A percentile compares a stretch with the other conserved stretches of the same genome.
phyloP scores from a whole-genome alignment of 257 asterid species.

The Ilex aquifolium region DNA sequence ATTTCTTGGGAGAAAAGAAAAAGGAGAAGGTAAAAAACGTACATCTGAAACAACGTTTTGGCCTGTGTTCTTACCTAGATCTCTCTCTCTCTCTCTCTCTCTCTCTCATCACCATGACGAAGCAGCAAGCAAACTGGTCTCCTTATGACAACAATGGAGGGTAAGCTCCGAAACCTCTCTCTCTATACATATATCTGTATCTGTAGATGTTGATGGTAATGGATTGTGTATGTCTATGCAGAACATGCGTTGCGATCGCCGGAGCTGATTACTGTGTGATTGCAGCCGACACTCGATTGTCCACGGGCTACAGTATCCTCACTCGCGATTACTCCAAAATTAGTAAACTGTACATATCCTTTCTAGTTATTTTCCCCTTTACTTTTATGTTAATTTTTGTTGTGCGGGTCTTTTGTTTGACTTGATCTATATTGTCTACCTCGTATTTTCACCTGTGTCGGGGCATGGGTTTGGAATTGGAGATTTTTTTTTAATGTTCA shows the following conservation, averaged over 20 bases:
- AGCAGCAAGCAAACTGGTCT: slow-evolving; percentile 83
- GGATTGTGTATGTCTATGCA: slow-evolving; percentile 23
- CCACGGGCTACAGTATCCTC: slow-evolving; percentile 65
- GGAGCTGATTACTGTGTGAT: slow-evolving; percentile 94
- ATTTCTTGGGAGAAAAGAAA: background rate
- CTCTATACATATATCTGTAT: background rate
- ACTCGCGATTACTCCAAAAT: slow-evolving; percentile 97
- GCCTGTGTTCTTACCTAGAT: background rate
- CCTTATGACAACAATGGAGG: slow-evolving; percentile 99
- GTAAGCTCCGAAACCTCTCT: slow-evolving; percentile 30
- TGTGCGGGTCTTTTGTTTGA: too few relatives aligned
- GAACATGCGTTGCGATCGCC: slow-evolving; percentile 90
- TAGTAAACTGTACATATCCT: slow-evolving; percentile 45
- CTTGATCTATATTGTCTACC: too few relatives aligned
- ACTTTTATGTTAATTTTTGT: too few relatives aligned
- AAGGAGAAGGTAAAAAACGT: background rate
- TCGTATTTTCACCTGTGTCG: too few relatives aligned
- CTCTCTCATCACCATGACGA: slow-evolving; percentile 45
- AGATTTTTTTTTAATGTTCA: too few relatives aligned
- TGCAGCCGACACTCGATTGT: slow-evolving; percentile 93
- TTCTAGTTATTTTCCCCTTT: background rate
- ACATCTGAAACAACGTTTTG: too few relatives aligned
- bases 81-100: slow-evolving; percentile 5
- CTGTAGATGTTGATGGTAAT: slow-evolving; percentile 1
- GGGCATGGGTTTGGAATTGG: too few relatives aligned